Evolutionary conservation across 2,329 filamentous ascomycete species (phyloP), one percentile per base, ranked within the genome.

Genomic region (Xylariaceae sp.): DNA sequence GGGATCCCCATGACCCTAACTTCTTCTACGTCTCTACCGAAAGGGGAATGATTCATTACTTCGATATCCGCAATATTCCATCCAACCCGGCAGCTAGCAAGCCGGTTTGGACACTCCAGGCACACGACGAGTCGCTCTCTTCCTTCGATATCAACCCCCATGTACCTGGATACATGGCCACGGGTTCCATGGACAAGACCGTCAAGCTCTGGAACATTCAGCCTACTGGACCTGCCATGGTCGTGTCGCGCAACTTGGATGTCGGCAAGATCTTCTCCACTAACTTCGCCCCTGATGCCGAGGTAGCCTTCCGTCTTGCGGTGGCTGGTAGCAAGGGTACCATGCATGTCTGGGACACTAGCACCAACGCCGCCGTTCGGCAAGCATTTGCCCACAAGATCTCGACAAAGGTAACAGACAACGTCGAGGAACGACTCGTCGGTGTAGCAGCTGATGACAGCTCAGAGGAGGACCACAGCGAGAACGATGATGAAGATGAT

Each of bases 191-290:
- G 11, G 94, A 99, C 79, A 93, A 91, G 79, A 90, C 88, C 4
- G 92, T 97, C 68, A 99, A 99, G 81, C 81, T 99, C 59, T 99
- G 94, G 94, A 96, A 96, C 75, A 86, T 97, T 59, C 83, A 88
- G 67, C 75, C 88, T 10, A 83, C 84, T 47, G 92, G 91, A 1
- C 94, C 94, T 1, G 89, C 86, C 62, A 89, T 99, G 84, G 91
- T 99, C 1, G 90, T 95, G 4, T 89, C 90, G 30, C 87, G 94
- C 66, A 93, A 97, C 74, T 79, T 97, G 51, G 94, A 95, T 57
- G 90, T 99, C 15, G 94, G 94, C 61, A 95, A 93, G 76, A 89
- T 99, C 44, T 99, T 99, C 75, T 90, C 90, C 9, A 89, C 92
- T 1, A 84, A 83, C 5, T 99, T 97, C 74, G 94, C 89, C 3